Evolutionary conservation across 352 stramenopile species (phyloP), one percentile per base, ranked within the genome.

Genomic region (Phytophthora fragariae): DNA sequence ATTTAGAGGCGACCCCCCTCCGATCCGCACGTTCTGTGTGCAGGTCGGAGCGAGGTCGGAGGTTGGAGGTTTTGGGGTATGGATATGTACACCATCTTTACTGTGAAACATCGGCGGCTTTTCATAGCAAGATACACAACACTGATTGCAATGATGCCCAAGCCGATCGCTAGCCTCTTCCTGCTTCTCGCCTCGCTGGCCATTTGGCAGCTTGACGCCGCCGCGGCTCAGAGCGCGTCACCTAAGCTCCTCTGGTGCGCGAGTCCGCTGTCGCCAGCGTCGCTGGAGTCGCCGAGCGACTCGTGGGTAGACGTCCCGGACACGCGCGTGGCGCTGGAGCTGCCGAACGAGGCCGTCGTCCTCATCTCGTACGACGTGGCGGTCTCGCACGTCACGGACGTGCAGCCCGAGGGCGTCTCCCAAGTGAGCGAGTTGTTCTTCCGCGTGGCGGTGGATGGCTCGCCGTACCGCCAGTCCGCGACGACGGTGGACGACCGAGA

Each of bases 281-380:
- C 56, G 5, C 56, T 90, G 4, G 35, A 72, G 46, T 69, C 65
- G 2, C 68, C 80, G 0, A 76, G 70, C 15, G 57, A 89, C 46
- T 71, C 37, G 37, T 94, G 87, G 87, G 33, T 89, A 24, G 83
- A 92, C 53, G 76, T 94, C 4, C 79, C 75, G 0, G 77, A 91
- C 46, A 92, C 87, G 0, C 60, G 57, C 33, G 85, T 92, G 0
- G 41, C 68, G 0, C 57, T 91, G 41, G 79, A 91, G 53, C 78
- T 94, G 15, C 68, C 66, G 17, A 92, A 92, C 55, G 73, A 89
- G 53, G 85, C 82, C 2, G 67, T 90, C 5, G 76, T 92, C 44
- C 60, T 91, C 35, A 81, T 94, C 27, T 90, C 85, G 21, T 92
- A 92, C 70, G 87, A 94, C 59, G 82, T 90, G 4, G 80, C 84